Percentiles rank a stretch among this genome's conserved stretches.
These are phyloP conservation scores for Viola pubescens DNA, from an alignment of 441 rosid genomes.

Conservation along the genomic window DNA sequence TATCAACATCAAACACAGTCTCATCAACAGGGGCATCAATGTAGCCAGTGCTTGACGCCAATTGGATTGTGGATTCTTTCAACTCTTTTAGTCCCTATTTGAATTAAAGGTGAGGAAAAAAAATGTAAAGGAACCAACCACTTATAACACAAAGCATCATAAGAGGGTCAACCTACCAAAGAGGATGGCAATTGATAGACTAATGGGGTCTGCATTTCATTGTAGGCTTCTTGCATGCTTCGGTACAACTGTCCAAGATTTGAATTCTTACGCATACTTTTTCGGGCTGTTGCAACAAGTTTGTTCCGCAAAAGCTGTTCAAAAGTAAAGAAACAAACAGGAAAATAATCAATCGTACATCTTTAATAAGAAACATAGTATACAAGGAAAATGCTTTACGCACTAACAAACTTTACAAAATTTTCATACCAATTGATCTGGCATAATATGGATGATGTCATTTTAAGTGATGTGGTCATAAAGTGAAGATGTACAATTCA, in stretches of 20 bases:
- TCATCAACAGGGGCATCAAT: constrained; percentile 68
- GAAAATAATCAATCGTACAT: neutral
- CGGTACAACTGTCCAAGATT: constrained; percentile 53
- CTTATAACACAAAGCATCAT: constrained; percentile 9
- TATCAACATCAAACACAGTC: constrained; percentile 59
- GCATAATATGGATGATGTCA: too few species aligned
- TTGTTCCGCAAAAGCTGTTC: constrained; percentile 60
- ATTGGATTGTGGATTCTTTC: constrained; percentile 65
- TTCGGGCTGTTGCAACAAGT: constrained; percentile 56
- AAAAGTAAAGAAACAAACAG: constrained; percentile 18
- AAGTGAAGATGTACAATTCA: too few species aligned
- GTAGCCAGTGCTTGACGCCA: constrained; percentile 56
- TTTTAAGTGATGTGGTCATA: too few species aligned
- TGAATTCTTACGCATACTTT: constrained; percentile 43
- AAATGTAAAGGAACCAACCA: constrained; percentile 5
- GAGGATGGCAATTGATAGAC: constrained; percentile 50
- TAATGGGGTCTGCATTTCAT: constrained; percentile 63
- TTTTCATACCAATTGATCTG: too few species aligned
- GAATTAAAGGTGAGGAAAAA: constrained; percentile 16
- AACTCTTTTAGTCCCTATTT: constrained; percentile 66
- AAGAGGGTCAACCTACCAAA: constrained; percentile 32
- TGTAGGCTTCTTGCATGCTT: constrained; percentile 65
- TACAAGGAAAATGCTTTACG: too few species aligned
- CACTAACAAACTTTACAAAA: too few species aligned
- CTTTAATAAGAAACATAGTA: neutral